These are phyloP conservation scores for Beauveria caledonica DNA, from an alignment of 2,329 filamentous ascomycete genomes.

Conservation along the genomic window DNA sequence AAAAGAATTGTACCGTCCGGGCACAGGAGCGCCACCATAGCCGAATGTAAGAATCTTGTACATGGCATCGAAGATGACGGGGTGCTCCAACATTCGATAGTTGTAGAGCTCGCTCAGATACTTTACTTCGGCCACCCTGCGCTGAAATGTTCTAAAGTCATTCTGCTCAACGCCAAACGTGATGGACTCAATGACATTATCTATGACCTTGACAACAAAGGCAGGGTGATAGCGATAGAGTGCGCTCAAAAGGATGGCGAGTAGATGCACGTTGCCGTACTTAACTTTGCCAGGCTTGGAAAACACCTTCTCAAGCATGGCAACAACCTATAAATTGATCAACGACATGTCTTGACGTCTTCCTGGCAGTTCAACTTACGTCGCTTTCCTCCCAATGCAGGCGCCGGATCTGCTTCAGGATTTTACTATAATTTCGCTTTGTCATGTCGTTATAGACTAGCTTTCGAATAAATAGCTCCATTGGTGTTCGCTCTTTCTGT, in stretches of 20 bases:
- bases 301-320: constrained; percentile 80
- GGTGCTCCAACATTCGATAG: constrained; percentile 92
- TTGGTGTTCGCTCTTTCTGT: constrained; percentile 90
- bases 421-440: constrained; percentile 87
- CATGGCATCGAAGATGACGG: constrained; percentile 88
- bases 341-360: background rate
- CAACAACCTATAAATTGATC: constrained; percentile 47
- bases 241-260: constrained; percentile 81
- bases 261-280: constrained; percentile 90
- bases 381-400: constrained; percentile 96
- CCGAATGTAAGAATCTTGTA: constrained; percentile 94
- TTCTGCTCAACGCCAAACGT: constrained; percentile 85
- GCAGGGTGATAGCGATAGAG: constrained; percentile 86
- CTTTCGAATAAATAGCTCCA: constrained; percentile 88
- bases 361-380: constrained; percentile 30
- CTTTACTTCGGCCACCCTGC: constrained; percentile 89
- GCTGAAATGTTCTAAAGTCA: constrained; percentile 95
- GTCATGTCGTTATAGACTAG: constrained; percentile 90
- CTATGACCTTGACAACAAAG: constrained; percentile 86
- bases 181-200: constrained; percentile 83
- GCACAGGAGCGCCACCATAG: constrained; percentile 75
- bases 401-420: constrained; percentile 87
- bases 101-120: constrained; percentile 96
- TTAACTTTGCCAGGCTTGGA: constrained; percentile 96
- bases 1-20: constrained; percentile 66